Conservation (phyloP, 2,329 filamentous ascomycete species). For the Tolypocladium capitatum region DNA sequence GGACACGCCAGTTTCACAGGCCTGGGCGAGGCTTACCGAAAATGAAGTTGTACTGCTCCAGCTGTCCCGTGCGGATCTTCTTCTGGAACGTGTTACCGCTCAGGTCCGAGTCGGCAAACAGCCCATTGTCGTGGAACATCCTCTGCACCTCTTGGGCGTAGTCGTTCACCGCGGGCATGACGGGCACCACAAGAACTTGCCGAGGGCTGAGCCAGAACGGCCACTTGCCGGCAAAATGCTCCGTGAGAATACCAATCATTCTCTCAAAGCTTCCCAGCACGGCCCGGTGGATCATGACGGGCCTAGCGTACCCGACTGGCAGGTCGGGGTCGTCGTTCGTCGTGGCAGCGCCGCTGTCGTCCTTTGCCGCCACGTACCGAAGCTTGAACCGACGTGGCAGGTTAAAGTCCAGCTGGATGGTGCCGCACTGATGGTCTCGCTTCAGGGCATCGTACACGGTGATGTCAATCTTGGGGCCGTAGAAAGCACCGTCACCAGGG, state of each 20-base stretch:
- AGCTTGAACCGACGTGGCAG: slow-evolving; percentile 36
- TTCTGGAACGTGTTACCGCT: slow-evolving; percentile 72
- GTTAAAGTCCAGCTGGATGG: slow-evolving; percentile 90
- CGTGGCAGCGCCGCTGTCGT: slow-evolving; percentile 23
- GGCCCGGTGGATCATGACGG: slow-evolving; percentile 78
- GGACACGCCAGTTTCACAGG: background rate
- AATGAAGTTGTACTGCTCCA: slow-evolving; percentile 75
- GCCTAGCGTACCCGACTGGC: slow-evolving; percentile 58
- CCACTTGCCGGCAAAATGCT: slow-evolving; percentile 82
- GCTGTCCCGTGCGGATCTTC: slow-evolving; percentile 73
- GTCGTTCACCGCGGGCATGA: slow-evolving; percentile 66
- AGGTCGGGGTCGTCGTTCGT: slow-evolving; percentile 36
- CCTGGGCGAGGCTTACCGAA: slow-evolving; percentile 38
- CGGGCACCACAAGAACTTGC: slow-evolving; percentile 47
- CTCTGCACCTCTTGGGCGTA: slow-evolving; percentile 64
- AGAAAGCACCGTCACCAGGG: slow-evolving; percentile 92
- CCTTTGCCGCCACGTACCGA: slow-evolving; percentile 37
- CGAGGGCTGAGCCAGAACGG: slow-evolving; percentile 81
- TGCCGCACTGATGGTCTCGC: slow-evolving; percentile 50
- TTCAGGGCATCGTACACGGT: slow-evolving; percentile 79
- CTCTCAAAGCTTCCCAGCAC: slow-evolving; percentile 59
- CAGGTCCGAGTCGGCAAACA: slow-evolving; percentile 49
- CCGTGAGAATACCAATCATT: slow-evolving; percentile 61
- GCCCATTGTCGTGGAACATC: slow-evolving; percentile 51
- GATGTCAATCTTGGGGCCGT: slow-evolving; percentile 97